Evolutionary conservation across 805 yeast genomes (phyloP), one percentile per base, ranked within the genome.

Genomic region (Monosporozyma siamensis): DNA sequence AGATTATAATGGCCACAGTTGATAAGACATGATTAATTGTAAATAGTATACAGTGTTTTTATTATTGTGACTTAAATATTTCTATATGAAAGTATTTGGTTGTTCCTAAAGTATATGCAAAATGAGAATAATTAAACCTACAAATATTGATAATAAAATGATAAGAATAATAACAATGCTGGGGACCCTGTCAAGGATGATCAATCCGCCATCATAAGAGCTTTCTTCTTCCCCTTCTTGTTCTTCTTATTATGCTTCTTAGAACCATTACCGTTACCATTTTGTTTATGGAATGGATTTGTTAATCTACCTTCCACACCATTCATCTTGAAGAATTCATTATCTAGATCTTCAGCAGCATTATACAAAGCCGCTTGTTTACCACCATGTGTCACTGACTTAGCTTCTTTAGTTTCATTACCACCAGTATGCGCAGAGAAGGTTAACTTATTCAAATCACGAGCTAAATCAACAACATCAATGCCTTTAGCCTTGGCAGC

Each of bases 331-430:
- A 90, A 90, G 57, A 90, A 90, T 45, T 87, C 95, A 29, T 76
- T 70, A 61, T 90, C 97, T 50, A 90, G 68, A 52, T 86, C 92
- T 34, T 77, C 85, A 27, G 90, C 87, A 6, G 87, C 82, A 57
- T 82, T 80, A 50, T 74, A 75, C 48, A 82, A 69, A 2, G 87
- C 85, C 10, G 92, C 90, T 57, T 83, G 88, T 49, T 75, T 79
- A 63, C 92, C 92, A 66, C 92, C 90, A 53, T 83, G 81, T 44
- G 74, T 77, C 40, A 74, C 72, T 8, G 82, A 68, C 44, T 68
- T 71, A 4, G 80, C 73, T 37, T 65, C 64, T 8, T 55, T 54
- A 12, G 55, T 53, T 27, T 66, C 75, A 20, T 67, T 68, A 29
- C 69, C 71, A 39, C 77, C 80, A 41, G 81, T 70, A 58, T 87